Conservation (phyloP, 2,329 filamentous ascomycete species). For the Magnaporthiopsis incrustans region DNA sequence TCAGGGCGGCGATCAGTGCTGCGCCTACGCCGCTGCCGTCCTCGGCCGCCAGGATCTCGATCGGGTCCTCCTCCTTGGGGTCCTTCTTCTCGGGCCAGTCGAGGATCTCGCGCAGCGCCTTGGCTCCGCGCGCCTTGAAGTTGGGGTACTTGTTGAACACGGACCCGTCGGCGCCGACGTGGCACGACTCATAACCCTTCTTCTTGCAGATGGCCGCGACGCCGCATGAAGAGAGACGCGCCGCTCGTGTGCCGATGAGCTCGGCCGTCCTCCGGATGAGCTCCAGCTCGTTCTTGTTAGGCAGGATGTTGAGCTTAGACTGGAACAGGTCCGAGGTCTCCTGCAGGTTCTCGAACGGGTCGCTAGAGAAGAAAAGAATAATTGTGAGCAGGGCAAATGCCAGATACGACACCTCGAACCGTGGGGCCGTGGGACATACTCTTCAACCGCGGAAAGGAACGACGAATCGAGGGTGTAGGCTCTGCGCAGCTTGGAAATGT, state of each 20-base stretch:
- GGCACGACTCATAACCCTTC: slow-evolving; percentile 80
- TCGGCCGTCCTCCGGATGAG: slow-evolving; percentile 83
- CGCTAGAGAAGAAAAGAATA: slow-evolving; percentile 37
- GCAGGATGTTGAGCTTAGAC: slow-evolving; percentile 62
- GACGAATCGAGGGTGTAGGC: slow-evolving; percentile 87
- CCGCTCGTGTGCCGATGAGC: slow-evolving; percentile 88
- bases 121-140: slow-evolving; percentile 88
- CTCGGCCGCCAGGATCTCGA: slow-evolving; percentile 83
- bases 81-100: slow-evolving; percentile 75
- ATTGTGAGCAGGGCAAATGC: not conserved
- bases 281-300: slow-evolving; percentile 74
- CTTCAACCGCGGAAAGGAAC: slow-evolving; percentile 87
- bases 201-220: slow-evolving; percentile 96
- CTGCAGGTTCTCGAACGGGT: slow-evolving; percentile 89
- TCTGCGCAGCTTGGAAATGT: slow-evolving; percentile 72
- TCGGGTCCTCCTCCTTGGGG: slow-evolving; percentile 70
- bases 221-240: slow-evolving; percentile 87
- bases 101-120: slow-evolving; percentile 87
- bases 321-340: slow-evolving; percentile 81
- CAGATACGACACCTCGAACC: not conserved
- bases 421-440: slow-evolving; percentile 41
- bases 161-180: slow-evolving; percentile 93
- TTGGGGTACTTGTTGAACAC: slow-evolving; percentile 99
- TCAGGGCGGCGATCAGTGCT: slow-evolving; percentile 77
- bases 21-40: slow-evolving; percentile 97